Conservation (phyloP, 106 monocot species). For the Amphibolis antarctica region DNA sequence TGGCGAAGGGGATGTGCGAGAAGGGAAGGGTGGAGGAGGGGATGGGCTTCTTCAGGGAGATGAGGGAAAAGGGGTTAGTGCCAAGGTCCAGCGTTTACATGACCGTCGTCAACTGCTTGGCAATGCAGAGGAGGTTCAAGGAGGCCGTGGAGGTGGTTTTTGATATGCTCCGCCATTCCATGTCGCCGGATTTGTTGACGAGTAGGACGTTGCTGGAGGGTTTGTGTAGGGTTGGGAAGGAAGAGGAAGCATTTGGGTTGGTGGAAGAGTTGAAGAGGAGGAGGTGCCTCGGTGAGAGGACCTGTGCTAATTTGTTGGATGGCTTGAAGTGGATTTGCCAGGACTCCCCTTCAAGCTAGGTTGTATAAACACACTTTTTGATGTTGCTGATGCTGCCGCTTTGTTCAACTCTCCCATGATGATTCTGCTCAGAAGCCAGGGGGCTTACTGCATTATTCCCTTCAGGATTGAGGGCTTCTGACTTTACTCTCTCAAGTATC, state of each 20-base stretch:
- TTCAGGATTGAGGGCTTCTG: too few species aligned
- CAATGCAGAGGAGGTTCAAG: slow-evolving; percentile 58
- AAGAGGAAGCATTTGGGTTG: slow-evolving; percentile 50
- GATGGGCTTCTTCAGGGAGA: slow-evolving; percentile 45
- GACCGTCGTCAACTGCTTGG: slow-evolving; percentile 46
- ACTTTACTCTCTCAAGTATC: too few species aligned
- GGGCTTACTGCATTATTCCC: too few species aligned
- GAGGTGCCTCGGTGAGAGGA: slow-evolving; percentile 40
- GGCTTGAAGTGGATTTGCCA: not conserved
- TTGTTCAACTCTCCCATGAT: too few species aligned
- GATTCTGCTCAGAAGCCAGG: too few species aligned
- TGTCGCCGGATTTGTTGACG: slow-evolving; percentile 61
- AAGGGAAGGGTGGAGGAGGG: slow-evolving; percentile 56
- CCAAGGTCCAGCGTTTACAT: slow-evolving; percentile 59
- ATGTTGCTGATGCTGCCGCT: too few species aligned
- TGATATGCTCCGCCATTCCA: slow-evolving; percentile 58
- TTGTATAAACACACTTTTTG: too few species aligned
- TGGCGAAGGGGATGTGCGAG: slow-evolving; percentile 67
- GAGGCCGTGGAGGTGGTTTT: slow-evolving; percentile 44
- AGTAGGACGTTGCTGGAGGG: slow-evolving; percentile 79
- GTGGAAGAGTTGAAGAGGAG: slow-evolving; percentile 52
- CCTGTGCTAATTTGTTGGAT: slow-evolving; percentile 13
- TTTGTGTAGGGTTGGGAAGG: slow-evolving; percentile 74
- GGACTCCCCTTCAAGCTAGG: not conserved
- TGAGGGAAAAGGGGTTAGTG: slow-evolving; percentile 68